A percentile compares a stretch with the other conserved stretches of the same genome.
These are phyloP conservation scores for Flaveria brownii DNA, from an alignment of 129 eudicot species.

Conservation along the genomic window DNA sequence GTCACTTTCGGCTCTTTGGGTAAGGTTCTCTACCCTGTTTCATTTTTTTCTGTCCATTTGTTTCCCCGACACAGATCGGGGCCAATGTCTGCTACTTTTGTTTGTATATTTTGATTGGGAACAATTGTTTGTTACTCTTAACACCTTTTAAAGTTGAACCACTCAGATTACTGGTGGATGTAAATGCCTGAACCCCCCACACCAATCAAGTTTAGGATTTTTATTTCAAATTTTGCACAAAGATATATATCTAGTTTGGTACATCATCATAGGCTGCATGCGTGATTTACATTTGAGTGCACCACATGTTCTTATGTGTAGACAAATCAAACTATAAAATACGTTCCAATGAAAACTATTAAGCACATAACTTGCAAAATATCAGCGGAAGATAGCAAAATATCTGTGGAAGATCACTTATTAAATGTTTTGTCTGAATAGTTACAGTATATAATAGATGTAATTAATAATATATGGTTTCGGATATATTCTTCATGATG, in stretches of 20 bases:
- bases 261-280: conserved; percentile 19
- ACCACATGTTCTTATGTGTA: conserved; percentile 13
- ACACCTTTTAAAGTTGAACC: conserved; percentile 36
- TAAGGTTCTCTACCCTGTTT: conserved; percentile 28
- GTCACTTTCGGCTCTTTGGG: conserved; percentile 44
- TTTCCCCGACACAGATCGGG: conserved; percentile 63
- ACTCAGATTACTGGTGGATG: conserved; percentile 57
- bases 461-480: too few relatives aligned
- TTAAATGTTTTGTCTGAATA: too few relatives aligned
- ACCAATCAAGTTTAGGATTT: conserved; percentile 46
- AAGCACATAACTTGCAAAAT: conserved; percentile 15
- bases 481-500: too few relatives aligned
- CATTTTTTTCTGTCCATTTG: conserved; percentile 43
- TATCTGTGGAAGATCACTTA: too few relatives aligned
- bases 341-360: neutral
- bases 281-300: conserved; percentile 7
- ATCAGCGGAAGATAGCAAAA: neutral
- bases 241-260: conserved; percentile 11
- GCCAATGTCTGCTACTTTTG: conserved; percentile 73
- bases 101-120: conserved; percentile 43
- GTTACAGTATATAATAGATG: too few relatives aligned
- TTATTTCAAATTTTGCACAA: conserved; percentile 26
- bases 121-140: conserved; percentile 26
- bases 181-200: conserved; percentile 42
- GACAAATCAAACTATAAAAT: neutral